These are phyloP conservation scores for Ophiostoma tasmaniense DNA, from an alignment of 2,329 filamentous ascomycete genomes.

Conservation along the genomic window DNA sequence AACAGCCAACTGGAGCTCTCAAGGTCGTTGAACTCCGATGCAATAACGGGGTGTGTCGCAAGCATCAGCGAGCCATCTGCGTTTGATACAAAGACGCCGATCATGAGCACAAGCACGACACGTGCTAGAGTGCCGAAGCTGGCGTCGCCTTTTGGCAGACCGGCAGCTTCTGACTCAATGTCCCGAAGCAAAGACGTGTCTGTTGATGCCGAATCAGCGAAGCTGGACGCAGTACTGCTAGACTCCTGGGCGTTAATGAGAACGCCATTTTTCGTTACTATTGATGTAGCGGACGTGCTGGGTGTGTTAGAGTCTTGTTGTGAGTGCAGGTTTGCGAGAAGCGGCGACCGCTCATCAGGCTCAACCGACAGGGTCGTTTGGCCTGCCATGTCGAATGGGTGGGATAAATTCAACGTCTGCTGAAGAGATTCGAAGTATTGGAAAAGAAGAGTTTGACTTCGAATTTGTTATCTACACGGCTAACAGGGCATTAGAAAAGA, in stretches of 20 bases:
- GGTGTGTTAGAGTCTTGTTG: neutral
- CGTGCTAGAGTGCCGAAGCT: neutral
- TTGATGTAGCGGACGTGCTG: neutral
- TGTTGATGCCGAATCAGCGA: constrained; percentile 13
- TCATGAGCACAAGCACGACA: constrained; percentile 18
- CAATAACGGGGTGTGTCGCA: constrained; percentile 55
- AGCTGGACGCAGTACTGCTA: neutral
- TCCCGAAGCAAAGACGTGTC: constrained; percentile 17
- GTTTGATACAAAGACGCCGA: constrained; percentile 56
- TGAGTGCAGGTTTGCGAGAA: constrained; percentile 8
- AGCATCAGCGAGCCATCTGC: constrained; percentile 57
- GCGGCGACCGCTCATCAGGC: constrained; percentile 16
- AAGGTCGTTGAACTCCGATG: constrained; percentile 51
- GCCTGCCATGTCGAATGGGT: neutral
- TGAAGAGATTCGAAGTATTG: neutral
- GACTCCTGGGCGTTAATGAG: neutral
- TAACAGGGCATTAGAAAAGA: neutral
- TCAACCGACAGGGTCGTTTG: neutral
- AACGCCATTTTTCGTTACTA: neutral
- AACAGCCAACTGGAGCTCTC: constrained; percentile 51
- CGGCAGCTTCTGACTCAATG: constrained; percentile 12
- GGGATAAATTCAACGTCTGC: neutral
- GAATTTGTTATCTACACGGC: neutral
- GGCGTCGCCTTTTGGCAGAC: neutral
- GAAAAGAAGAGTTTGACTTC: neutral